A percentile compares a stretch with the other conserved stretches of the same genome.
These are phyloP conservation scores for Phanerodontia chrysosporium DNA, from an alignment of 768 basidiomycete genomes.

Conservation along the genomic window DNA sequence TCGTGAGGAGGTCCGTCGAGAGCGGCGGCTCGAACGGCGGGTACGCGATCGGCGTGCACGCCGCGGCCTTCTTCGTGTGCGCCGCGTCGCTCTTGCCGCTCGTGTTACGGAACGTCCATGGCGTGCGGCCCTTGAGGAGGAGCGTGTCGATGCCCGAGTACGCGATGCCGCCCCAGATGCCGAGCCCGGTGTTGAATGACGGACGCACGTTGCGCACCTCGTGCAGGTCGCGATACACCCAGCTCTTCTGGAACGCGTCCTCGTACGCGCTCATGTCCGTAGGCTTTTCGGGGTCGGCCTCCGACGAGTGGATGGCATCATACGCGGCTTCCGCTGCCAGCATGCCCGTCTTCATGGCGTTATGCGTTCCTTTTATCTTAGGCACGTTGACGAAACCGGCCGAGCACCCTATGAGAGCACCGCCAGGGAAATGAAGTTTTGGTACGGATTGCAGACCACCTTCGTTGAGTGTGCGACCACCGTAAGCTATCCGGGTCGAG, in stretches of 20 bases:
- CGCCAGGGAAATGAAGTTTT: slow-evolving; percentile 83
- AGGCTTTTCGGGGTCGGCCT: slow-evolving; percentile 20
- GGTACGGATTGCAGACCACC: slow-evolving; percentile 93
- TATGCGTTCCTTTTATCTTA: slow-evolving; percentile 98
- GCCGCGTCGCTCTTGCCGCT: slow-evolving; percentile 53
- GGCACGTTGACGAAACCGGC: slow-evolving; percentile 96
- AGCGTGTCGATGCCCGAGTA: slow-evolving; percentile 90
- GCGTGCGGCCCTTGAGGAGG: slow-evolving; percentile 77
- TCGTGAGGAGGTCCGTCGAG: slow-evolving; percentile 90
- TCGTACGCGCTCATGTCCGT: slow-evolving; percentile 76
- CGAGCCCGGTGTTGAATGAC: slow-evolving; percentile 76
- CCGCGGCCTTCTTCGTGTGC: slow-evolving; percentile 64
- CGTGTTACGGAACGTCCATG: slow-evolving; percentile 86
- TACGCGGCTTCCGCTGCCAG: slow-evolving; percentile 89
- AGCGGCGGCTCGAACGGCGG: slow-evolving; percentile 85
- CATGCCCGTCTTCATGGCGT: slow-evolving; percentile 99
- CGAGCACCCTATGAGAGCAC: slow-evolving; percentile 90
- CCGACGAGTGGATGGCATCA: slow-evolving; percentile 43
- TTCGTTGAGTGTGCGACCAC: slow-evolving; percentile 85
- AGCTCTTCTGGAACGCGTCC: slow-evolving; percentile 61
- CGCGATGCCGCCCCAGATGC: slow-evolving; percentile 80
- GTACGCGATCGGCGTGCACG: slow-evolving; percentile 76
- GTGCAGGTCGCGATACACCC: slow-evolving; percentile 81
- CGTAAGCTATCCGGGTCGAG: slow-evolving; percentile 81
- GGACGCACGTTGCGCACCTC: slow-evolving; percentile 92